Evolutionary conservation across 2,329 filamentous ascomycete genomes (phyloP).

Genomic region (Cryphonectria parasitica): DNA sequence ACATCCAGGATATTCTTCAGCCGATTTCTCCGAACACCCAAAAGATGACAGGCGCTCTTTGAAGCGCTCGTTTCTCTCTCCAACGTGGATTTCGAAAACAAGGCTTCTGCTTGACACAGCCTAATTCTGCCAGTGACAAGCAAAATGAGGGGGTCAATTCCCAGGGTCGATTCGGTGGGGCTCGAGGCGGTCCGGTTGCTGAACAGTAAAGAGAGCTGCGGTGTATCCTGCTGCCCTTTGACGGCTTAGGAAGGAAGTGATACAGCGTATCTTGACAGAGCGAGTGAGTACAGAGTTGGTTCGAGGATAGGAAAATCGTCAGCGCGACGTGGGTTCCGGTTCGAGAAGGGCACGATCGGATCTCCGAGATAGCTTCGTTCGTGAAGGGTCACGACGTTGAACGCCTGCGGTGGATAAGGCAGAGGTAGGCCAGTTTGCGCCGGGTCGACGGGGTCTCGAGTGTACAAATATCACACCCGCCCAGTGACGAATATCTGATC

Average conservation of each 20-base stretch:
- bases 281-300: neutral
- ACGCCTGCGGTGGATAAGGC: neutral
- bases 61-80: neutral
- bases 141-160: conserved; percentile 1
- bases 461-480: conserved; percentile 14
- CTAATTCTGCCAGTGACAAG: neutral
- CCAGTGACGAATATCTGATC: neutral
- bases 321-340: conserved; percentile 9
- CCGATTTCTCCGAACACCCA: neutral
- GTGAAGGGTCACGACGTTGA: conserved; percentile 3
- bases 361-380: conserved; percentile 8
- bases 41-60: conserved; percentile 13
- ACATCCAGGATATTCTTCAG: conserved; percentile 9
- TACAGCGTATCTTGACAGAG: neutral
- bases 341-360: neutral
- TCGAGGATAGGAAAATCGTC: neutral
- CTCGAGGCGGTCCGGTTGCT: conserved; percentile 11
- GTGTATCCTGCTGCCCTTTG: neutral
- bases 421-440: neutral
- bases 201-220: neutral
- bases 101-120: neutral
- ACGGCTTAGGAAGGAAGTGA: neutral
- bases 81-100: neutral
- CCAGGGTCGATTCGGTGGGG: neutral
- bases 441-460: neutral